Evolutionary conservation across 768 basidiomycete species (phyloP), one percentile per base, ranked within the genome.

Genomic region (Trametes maxima): DNA sequence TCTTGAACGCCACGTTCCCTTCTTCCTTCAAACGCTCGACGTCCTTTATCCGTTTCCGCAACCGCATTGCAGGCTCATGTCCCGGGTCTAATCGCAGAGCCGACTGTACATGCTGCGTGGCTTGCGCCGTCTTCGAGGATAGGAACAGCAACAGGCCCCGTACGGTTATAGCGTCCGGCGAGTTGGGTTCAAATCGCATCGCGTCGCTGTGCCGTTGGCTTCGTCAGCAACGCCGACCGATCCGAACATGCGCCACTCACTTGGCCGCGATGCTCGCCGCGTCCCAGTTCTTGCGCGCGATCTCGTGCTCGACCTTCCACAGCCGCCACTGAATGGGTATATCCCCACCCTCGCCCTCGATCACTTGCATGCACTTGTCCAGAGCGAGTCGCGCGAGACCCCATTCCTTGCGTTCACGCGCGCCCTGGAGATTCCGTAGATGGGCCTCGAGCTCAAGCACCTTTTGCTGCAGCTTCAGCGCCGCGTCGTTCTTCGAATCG

Each of bases 21-120:
- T 92, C 92, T 64, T 94, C 93, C 69, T 95, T 95, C 44, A 89
- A 71, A 59, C 85, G 78, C 62, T 95, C 93, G 17, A 95, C 85
- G 36, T 90, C 89, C 66, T 88, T 90, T n/a, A 92, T 81, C 6
- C 90, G 84, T 71, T 86, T 89, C 44, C 93, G 82, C 54, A 94
- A 75, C 45, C 81, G 82, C 61, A 85, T 83, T 0, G 92, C 92
- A 6, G 77, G 78, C 60, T 85, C 85, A 67, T 90, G 84, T 14
- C 87, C 88, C 0, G 93, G 94, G 71, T 95, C 94, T 35, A 87
- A 76, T 22, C 89, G 82, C 7, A 95, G 80, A 0, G 92, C 91
- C 12, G 83, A 85, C 54, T 81, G 79, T 37, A 80, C 80, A 66
- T 95, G 92, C 62, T 88, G 85, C 35, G 89, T 75, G 1, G 92